Conservation (phyloP, 352 stramenopile species). For the Globisporangium uncinulatum region DNA sequence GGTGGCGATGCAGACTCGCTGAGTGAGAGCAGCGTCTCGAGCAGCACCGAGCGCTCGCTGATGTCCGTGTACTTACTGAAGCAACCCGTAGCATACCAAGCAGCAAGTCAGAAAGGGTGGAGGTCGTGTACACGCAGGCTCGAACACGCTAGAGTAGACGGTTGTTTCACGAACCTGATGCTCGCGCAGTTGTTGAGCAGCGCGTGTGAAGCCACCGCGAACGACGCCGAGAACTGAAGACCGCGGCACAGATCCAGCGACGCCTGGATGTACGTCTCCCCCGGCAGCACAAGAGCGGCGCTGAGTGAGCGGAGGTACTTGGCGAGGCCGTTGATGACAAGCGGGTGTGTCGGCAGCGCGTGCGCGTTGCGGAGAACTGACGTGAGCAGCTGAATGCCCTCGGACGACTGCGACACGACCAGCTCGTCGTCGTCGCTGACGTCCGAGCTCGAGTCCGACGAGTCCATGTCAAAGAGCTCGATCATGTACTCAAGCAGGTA, state of each 20-base stretch:
- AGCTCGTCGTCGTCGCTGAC: conserved; percentile 20
- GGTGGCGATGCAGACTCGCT: conserved; percentile 3
- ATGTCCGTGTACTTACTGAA: conserved; percentile 58
- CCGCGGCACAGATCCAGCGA: conserved; percentile 40
- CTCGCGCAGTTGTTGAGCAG: conserved; percentile 43
- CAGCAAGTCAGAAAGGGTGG: background rate
- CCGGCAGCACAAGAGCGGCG: conserved; percentile 44
- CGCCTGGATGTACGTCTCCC: conserved; percentile 34
- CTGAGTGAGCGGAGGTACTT: conserved; percentile 62
- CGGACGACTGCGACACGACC: conserved; percentile 15
- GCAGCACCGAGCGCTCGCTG: conserved; percentile 36
- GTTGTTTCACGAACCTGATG: conserved; percentile 38
- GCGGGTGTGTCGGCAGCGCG: conserved; percentile 45
- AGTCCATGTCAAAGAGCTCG: conserved; percentile 80
- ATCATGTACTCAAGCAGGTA: conserved; percentile 73
- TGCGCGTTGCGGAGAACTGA: conserved; percentile 36
- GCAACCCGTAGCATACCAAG: background rate
- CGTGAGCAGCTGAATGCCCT: conserved; percentile 54
- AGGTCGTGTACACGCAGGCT: background rate
- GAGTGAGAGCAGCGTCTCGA: conserved; percentile 22
- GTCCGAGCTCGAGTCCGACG: conserved; percentile 60
- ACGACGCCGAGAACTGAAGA: conserved; percentile 41
- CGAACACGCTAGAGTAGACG: background rate
- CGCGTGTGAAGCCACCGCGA: conserved; percentile 33
- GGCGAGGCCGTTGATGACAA: conserved; percentile 50